Percentiles rank a stretch among this genome's conserved stretches.
Conservation (phyloP, 805 yeast species). For the Candida sphagnicola region DNA sequence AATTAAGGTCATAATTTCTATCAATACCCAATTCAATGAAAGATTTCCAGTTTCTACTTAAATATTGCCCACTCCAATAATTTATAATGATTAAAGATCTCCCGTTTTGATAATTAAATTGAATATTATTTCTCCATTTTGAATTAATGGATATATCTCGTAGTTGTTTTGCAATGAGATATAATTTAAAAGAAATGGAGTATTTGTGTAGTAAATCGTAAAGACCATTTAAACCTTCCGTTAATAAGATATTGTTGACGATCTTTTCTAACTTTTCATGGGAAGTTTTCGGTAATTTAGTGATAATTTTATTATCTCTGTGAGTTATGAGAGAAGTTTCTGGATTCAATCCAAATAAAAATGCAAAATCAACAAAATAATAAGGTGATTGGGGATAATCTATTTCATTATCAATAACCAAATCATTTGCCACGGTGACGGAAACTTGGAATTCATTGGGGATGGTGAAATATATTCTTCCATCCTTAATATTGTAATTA, state of each 20-base stretch:
- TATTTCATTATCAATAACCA: slow-evolving; percentile 44
- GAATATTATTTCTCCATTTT: slow-evolving; percentile 58
- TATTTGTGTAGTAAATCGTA: slow-evolving; percentile 56
- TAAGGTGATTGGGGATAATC: slow-evolving; percentile 54
- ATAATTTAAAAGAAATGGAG: slow-evolving; percentile 61
- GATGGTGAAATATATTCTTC: slow-evolving; percentile 65
- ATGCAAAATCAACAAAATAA: slow-evolving; percentile 72
- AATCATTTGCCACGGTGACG: slow-evolving; percentile 67
- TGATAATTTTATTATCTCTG: slow-evolving; percentile 19
- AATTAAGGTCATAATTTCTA: slow-evolving; percentile 42
- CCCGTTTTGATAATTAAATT: slow-evolving; percentile 54
- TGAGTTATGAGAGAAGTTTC: slow-evolving; percentile 31
- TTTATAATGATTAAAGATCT: slow-evolving; percentile 50
- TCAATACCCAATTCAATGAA: slow-evolving; percentile 62
- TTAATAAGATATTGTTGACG: slow-evolving; percentile 49
- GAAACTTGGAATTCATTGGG: slow-evolving; percentile 57
- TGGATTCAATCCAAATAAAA: slow-evolving; percentile 49
- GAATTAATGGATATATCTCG: slow-evolving; percentile 39
- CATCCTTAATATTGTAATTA: slow-evolving; percentile 66
- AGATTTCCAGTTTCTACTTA: slow-evolving; percentile 45
- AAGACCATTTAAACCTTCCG: slow-evolving; percentile 47
- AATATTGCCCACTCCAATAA: slow-evolving; percentile 55
- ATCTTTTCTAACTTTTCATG: slow-evolving; percentile 47
- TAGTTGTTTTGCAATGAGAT: slow-evolving; percentile 56
- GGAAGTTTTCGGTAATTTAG: slow-evolving; percentile 27